A percentile compares a stretch with the other conserved stretches of the same genome.
These are phyloP conservation scores for Aureobasidium pullulans DNA, from an alignment of 2,329 filamentous ascomycete genomes.

Conservation along the genomic window DNA sequence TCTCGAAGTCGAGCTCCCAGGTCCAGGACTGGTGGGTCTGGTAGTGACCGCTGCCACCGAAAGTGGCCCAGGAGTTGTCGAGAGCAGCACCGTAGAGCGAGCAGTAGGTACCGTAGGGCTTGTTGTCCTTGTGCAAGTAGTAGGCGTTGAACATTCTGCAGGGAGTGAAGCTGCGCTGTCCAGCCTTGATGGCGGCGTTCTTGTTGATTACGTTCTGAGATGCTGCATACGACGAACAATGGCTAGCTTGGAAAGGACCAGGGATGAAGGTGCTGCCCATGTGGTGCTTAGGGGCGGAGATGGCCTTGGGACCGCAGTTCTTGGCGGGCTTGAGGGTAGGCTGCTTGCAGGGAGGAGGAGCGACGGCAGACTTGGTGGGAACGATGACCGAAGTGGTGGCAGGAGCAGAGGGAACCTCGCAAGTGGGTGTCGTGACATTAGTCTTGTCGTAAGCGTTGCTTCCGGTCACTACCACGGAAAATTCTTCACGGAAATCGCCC, in stretches of 20 bases:
- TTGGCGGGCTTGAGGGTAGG: constrained; percentile 18
- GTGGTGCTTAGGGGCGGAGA: constrained; percentile 14
- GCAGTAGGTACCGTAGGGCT: constrained; percentile 20
- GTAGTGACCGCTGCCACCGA: constrained; percentile 12
- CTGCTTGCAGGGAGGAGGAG: not conserved
- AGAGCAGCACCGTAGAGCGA: constrained; percentile 19
- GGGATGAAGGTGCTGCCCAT: constrained; percentile 21
- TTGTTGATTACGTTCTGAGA: constrained; percentile 19
- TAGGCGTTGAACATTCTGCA: constrained; percentile 20
- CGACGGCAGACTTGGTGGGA: not conserved
- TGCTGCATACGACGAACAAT: constrained; percentile 20
- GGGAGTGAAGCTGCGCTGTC: constrained; percentile 12
- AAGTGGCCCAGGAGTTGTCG: constrained; percentile 14
- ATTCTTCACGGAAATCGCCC: constrained; percentile 17
- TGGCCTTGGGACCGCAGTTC: constrained; percentile 18
- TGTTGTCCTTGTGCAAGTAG: constrained; percentile 18
- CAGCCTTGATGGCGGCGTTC: constrained; percentile 13
- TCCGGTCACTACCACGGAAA: constrained; percentile 8
- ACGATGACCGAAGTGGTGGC: not conserved
- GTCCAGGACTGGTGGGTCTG: constrained; percentile 12
- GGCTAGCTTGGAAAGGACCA: constrained; percentile 21
- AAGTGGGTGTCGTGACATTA: constrained; percentile 15
- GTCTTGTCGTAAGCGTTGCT: constrained; percentile 25
- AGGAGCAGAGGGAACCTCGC: not conserved
- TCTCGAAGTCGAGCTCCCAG: constrained; percentile 7